Percentiles rank a stretch among this genome's conserved stretches.
Evolutionary conservation across 139 green algal species (phyloP).

Genomic region (Marvania coccoides): DNA sequence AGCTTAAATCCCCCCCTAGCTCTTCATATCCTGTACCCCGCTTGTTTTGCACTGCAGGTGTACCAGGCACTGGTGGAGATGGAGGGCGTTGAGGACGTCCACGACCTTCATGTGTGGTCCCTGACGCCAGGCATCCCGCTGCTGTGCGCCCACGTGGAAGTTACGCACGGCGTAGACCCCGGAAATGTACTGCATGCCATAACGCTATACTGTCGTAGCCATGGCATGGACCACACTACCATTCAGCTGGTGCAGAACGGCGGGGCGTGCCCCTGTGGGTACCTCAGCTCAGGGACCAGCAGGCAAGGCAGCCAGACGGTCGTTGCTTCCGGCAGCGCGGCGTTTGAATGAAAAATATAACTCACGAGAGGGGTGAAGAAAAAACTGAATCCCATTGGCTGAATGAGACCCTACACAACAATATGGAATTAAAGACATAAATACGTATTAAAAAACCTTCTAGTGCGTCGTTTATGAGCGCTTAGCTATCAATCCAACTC

Average conservation of each 20-base stretch:
- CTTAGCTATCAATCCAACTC: too few relatives aligned
- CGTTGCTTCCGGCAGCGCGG: too few relatives aligned
- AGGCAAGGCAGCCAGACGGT: background rate
- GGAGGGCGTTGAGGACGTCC: constrained; percentile 63
- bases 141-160: constrained; percentile 63
- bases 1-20: too few relatives aligned
- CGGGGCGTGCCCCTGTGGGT: background rate
- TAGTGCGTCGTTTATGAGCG: too few relatives aligned
- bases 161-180: constrained; percentile 19
- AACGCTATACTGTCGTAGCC: constrained; percentile 1
- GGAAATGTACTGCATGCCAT: constrained; percentile 3
- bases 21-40: too few relatives aligned
- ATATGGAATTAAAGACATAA: too few relatives aligned
- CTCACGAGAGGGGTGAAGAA: too few relatives aligned
- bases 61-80: constrained; percentile 28
- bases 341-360: too few relatives aligned
- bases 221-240: constrained; percentile 70
- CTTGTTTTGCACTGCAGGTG: too few relatives aligned
- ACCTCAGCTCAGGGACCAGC: background rate
- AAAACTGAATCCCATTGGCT: too few relatives aligned
- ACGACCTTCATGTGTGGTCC: constrained; percentile 90
- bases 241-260: constrained; percentile 44
- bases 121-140: constrained; percentile 69
- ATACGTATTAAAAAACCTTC: too few relatives aligned
- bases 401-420: too few relatives aligned